Evolutionary conservation across 495 filamentous ascomycete species (phyloP), one percentile per base, ranked within the genome.

Genomic region (Delitschia confertaspora): DNA sequence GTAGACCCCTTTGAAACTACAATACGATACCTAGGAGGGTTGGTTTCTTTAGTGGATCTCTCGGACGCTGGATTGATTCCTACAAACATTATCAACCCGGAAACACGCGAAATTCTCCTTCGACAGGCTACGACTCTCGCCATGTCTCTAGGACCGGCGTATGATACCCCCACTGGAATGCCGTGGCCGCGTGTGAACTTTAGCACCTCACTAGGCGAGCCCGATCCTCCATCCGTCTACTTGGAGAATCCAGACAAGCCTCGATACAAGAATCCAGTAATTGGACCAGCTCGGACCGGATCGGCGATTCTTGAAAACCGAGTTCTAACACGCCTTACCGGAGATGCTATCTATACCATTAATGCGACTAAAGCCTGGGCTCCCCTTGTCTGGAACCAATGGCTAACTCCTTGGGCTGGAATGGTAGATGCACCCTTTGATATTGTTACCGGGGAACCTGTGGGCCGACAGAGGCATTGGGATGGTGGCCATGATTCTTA

Each of bases 1-100:
- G 60, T 63, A 6, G 59, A 63, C 38, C 56, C 60, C 9, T 58
- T 57, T 31, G 59, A 61, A 38, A 60, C 60, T 3, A 63, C 57
- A 5, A 61, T 55, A 10, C 26, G 59, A 16, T 63, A 63, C 36
- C 32, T 61, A 7, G 60, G 60, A 2, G 58, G 38, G 10, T 27
- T 63, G 23, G 31, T 63, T 5, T 61, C 58, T 20, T 38, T 63
- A 5, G 38, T 58, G 3, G 60, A 60, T 16, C 49, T 61, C 13
- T 29, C 29, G 18, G 59, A 63, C 23, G 51, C 53, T 13, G 55
- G 51, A 11, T 14, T 56, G 17, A 44, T 59, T 20, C 49, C 58
- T 7, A 7, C 35, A 5, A 39, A 48, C 25, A 38, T 56, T 41
- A 47, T 56, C 36, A 30, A 13, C 13, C 14, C 6, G 16, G 43